Evolutionary conservation across 495 filamentous ascomycete species (phyloP).

Genomic region (Hypoxylon lienhwacheense): DNA sequence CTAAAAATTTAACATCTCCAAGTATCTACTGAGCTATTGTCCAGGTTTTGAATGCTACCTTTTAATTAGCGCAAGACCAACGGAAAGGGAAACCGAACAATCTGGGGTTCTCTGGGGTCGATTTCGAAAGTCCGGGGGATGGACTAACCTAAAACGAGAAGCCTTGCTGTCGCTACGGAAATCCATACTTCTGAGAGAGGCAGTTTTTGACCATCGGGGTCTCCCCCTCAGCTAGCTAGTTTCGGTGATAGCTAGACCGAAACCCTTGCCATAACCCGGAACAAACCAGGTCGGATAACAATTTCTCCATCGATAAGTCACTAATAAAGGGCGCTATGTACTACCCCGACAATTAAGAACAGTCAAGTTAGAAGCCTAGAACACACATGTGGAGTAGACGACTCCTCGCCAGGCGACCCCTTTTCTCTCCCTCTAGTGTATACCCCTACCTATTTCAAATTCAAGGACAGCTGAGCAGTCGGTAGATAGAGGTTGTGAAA

Average conservation of each 20-base stretch:
- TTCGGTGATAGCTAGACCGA: conserved; percentile 28
- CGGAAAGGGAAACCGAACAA: conserved; percentile 10
- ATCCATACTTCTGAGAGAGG: conserved; percentile 22
- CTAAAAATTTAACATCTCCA: no score
- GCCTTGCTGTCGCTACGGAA: conserved; percentile 13
- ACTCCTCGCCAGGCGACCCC: conserved; percentile 21
- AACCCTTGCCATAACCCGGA: conserved; percentile 1
- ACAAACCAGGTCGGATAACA: conserved; percentile 13
- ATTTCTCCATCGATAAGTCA: conserved; percentile 12
- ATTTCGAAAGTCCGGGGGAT: conserved; percentile 32
- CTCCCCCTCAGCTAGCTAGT: conserved; percentile 25
- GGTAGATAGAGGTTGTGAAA: no score
- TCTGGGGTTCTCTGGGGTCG: conserved; percentile 24
- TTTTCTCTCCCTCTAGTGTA: background rate
- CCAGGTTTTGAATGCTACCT: conserved; percentile 9
- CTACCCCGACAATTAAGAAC: conserved; percentile 19
- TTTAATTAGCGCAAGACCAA: conserved; percentile 15
- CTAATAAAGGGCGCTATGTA: background rate
- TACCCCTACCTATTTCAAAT: no score
- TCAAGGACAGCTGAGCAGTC: no score
- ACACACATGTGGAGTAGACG: conserved; percentile 22
- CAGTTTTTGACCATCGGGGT: conserved; percentile 4
- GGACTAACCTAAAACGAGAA: conserved; percentile 5
- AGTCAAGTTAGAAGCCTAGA: conserved; percentile 9
- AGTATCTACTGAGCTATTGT: no score